phyloP scores from a whole-genome alignment of 2,329 filamentous ascomycete genomes.

The Colletotrichum sp. region DNA sequence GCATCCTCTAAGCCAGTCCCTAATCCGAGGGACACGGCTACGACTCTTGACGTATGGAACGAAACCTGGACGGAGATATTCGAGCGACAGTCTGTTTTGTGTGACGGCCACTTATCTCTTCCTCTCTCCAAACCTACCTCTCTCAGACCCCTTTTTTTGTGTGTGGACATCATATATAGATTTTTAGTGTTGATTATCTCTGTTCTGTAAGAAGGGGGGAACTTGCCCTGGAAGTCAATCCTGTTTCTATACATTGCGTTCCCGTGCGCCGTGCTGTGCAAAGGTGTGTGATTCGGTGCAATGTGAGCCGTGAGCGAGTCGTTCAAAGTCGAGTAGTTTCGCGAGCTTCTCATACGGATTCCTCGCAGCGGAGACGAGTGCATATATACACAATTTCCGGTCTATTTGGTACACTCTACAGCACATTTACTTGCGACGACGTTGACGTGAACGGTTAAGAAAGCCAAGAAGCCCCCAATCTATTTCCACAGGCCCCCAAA shows the following conservation, averaged over 20 bases:
- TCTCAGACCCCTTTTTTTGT: background rate
- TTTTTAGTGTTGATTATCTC: constrained; percentile 18
- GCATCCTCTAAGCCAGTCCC: background rate
- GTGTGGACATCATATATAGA: constrained; percentile 18
- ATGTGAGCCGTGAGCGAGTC: background rate
- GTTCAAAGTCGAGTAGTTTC: background rate
- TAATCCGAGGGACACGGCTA: background rate
- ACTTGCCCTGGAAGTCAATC: constrained; percentile 6
- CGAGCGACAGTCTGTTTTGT: constrained; percentile 8
- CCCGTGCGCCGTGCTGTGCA: background rate
- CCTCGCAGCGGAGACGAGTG: background rate
- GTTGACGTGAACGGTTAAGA: background rate
- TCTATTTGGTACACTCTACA: background rate
- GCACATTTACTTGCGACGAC: background rate
- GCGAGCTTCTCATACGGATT: background rate
- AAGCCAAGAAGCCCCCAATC: background rate
- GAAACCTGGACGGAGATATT: constrained; percentile 10
- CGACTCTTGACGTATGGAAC: constrained; percentile 12
- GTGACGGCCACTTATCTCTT: constrained; percentile 8
- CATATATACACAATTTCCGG: constrained; percentile 15
- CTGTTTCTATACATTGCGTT: background rate
- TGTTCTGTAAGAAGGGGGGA: constrained; percentile 8
- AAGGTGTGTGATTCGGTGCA: background rate
- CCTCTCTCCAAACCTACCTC: background rate
- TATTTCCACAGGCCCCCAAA: background rate